Evolutionary conservation across 2,329 filamentous ascomycete genomes (phyloP), one percentile per base, ranked within the genome.

Genomic region (Tolypocladium guangdongense): DNA sequence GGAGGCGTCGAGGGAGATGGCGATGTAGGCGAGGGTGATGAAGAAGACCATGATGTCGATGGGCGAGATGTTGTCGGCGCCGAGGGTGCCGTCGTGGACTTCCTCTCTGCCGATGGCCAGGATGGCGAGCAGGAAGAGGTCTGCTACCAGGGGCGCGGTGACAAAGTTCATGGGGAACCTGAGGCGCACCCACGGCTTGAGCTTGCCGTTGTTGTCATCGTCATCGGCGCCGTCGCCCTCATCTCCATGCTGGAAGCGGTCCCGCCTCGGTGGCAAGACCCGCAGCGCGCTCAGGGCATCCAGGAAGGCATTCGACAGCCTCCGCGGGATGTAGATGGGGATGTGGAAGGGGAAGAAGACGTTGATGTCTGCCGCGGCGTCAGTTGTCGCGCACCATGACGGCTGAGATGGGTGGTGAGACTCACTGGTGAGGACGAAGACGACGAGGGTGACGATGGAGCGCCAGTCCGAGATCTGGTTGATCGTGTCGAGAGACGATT

Each of bases 31-130:
- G 45, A 88, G 65, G 0, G 84, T 86, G 45, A 89, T 72, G 69
- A 90, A 89, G 68, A 89, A 89, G 18, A 75, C 69, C 83, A 89
- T 87, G 56, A 88, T 88, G 56, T 89, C 84, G 58, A 87, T 76
- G 0, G 86, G 86, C 2, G 74, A 74, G 59, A 90, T 89, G 61
- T 82, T 73, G 60, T 86, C 71, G 1, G 82, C 74, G 0, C 85
- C 85, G 8, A 86, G 66, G 0, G 82, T 88, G 2, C 86, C 86
- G 60, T 81, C 85, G n/a, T 78, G 72, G 0, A 89, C 83, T 67
- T 89, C 86, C 53, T 77, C 58, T 24, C 76, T 70, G 1, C 84
- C 84, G 61, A 89, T 89, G 7, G 85, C 84, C 24, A 75, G 62
- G 50, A 88, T 86, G 39, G 84, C 84, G 6, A 89, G 77, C 24